Base-by-base conservation (phyloP, 2,329 filamentous ascomycete species). In the Hymenoscyphus repandus region DNA sequence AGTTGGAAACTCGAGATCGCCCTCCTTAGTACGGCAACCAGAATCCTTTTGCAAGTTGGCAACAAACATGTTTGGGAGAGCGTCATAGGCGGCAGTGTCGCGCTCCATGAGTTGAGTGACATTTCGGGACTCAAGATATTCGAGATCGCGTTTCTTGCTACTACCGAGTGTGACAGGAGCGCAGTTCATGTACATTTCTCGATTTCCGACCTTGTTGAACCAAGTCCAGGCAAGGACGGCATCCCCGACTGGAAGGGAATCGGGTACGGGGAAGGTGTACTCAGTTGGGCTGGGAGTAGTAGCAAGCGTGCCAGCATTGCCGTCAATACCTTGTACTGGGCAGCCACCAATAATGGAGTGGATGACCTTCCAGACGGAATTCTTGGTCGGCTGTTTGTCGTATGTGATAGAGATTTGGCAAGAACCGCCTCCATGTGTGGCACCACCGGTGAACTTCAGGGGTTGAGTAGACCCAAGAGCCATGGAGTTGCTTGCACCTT, bases 111-210 rank as follows among this genome's bases (percentile, higher is more conserved):
- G 46, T 33, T 58, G 55, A 6, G 61, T 59, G 2, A 37, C 40
- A 39, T 55, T 61, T 9, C 51, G 47, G 6, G 39, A 41, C 43
- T 52, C 32, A 22, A 58, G 45, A 9, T 57, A 58, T 18, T 56
- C 51, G 2, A 55, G 60, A 33, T 63, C 64, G 6, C 72, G 66
- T 64, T 81, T 78, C 47, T 69, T 68, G 18, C 71, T 70, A 3
- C 69, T 71, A 0, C 79, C 80, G 20, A 97, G 75, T 0, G 75
- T 78, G 43, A 95, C 69, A 0, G 88, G 82, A 0, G 86, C 89
- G 61, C 92, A 99, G 77, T 96, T 95, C 90, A 96, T 95, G 77
- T 97, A 96, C 78, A 96, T 90, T 67, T 97, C 93, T 1, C 91
- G 85, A 73, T 96, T 96, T 2, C 93, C 93, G 9, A 95, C 64